A percentile compares a stretch with the other conserved stretches of the same genome.
Evolutionary conservation across 768 basidiomycete genomes (phyloP).

Genomic region (Podaxis rugospora): DNA sequence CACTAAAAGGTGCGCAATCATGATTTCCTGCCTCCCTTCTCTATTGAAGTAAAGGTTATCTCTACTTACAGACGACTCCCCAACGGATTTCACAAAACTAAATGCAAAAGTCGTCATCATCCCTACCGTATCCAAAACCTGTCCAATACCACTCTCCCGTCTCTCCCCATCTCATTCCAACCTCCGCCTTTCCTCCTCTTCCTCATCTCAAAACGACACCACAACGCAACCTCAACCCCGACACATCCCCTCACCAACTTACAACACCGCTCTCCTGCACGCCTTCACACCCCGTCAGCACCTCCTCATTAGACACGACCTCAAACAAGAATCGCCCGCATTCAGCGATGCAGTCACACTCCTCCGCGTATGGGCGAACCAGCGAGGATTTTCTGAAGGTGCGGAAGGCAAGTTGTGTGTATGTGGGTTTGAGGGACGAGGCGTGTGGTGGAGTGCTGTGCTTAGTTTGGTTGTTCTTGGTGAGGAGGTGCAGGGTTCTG

Average conservation of each 20-base stretch:
- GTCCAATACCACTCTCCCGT: conserved; percentile 61
- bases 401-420: conserved; percentile 41
- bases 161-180: conserved; percentile 77
- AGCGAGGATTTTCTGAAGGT: conserved; percentile 72
- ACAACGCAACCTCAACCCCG: conserved; percentile 17
- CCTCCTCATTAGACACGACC: conserved; percentile 48
- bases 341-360: conserved; percentile 75
- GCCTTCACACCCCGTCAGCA: conserved; percentile 43
- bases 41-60: conserved; percentile 14
- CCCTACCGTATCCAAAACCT: conserved; percentile 53
- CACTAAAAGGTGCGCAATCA: conserved; percentile 41
- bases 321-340: conserved; percentile 52
- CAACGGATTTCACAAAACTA: conserved; percentile 59
- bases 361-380: conserved; percentile 86
- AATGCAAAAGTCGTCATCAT: conserved; percentile 72
- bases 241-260: conserved; percentile 61
- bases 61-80: conserved; percentile 38
- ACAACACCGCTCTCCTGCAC: conserved; percentile 71
- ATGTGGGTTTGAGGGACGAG: conserved; percentile 65
- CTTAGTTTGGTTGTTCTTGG: conserved; percentile 61
- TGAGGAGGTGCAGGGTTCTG: conserved; percentile 43
- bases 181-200: conserved; percentile 23
- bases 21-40: conserved; percentile 20
- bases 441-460: conserved; percentile 65
- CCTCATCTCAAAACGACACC: conserved; percentile 14